A percentile compares a stretch with the other conserved stretches of the same genome.
Evolutionary conservation across 2,329 filamentous ascomycete genomes (phyloP).

Genomic region (Penicillium brevicompactum): DNA sequence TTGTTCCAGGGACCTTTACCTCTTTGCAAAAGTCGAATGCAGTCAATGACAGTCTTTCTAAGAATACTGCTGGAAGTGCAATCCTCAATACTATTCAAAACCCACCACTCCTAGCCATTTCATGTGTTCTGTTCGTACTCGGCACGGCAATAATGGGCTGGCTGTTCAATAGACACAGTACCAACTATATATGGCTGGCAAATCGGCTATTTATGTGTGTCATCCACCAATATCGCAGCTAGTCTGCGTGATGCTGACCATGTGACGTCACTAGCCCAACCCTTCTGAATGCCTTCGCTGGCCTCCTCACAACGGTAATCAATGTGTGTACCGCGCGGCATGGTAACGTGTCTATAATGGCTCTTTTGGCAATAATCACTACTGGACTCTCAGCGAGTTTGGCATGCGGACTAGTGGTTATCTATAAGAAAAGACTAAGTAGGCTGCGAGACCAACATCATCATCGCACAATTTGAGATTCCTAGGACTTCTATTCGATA

Average conservation of each 20-base stretch:
- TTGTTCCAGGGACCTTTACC: neutral
- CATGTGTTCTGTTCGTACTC: constrained; percentile 46
- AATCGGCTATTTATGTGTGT: constrained; percentile 52
- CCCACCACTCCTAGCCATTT: constrained; percentile 47
- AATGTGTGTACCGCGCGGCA: constrained; percentile 53
- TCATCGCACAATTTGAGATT: too few relatives aligned
- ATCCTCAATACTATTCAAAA: constrained; percentile 37
- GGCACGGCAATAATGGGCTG: constrained; percentile 45
- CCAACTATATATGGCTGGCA: constrained; percentile 59
- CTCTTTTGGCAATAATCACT: constrained; percentile 41
- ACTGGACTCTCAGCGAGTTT: constrained; percentile 24
- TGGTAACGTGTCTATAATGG: constrained; percentile 49
- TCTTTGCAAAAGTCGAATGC: constrained; percentile 20
- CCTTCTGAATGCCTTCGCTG: constrained; percentile 52
- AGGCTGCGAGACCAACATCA: constrained; percentile 16
- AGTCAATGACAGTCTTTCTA: constrained; percentile 28
- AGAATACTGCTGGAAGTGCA: constrained; percentile 30
- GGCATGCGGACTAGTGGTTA: too few relatives aligned
- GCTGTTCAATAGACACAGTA: constrained; percentile 47
- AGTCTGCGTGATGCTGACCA: neutral
- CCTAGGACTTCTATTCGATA: too few relatives aligned
- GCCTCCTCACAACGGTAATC: constrained; percentile 53
- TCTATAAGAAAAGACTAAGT: constrained; percentile 22
- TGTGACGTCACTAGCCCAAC: constrained; percentile 25
- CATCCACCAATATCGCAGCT: too few relatives aligned